Evolutionary conservation across 139 green algal genomes (phyloP).

Genomic region (Chlorella sp.): DNA sequence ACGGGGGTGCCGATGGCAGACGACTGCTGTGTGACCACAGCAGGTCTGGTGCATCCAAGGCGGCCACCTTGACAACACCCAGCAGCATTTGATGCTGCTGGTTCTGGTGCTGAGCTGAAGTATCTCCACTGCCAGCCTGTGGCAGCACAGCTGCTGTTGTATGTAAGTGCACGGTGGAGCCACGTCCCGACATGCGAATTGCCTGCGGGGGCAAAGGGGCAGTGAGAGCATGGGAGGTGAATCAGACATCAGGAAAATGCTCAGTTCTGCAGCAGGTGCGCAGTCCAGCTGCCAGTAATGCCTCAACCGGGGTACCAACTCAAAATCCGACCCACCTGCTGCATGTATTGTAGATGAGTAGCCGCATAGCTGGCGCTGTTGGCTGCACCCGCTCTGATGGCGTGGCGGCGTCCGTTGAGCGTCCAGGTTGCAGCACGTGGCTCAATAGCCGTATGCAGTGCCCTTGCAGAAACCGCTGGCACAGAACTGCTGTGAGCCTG

Average conservation of each 20-base stretch:
- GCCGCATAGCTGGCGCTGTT: neutral
- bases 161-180: neutral
- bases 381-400: neutral
- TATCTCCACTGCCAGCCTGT: neutral
- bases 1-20: neutral
- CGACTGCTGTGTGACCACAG: neutral
- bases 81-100: neutral
- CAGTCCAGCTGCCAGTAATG: no score
- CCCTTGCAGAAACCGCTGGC: neutral
- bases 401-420: neutral
- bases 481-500: constrained; percentile 2
- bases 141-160: neutral
- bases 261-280: no score
- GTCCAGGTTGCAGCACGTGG: neutral
- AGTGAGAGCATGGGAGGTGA: no score
- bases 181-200: no score
- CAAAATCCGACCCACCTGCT: neutral
- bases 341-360: neutral
- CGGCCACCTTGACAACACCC: constrained; percentile 23
- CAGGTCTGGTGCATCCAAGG: neutral
- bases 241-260: no score
- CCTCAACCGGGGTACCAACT: no score
- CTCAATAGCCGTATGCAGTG: neutral
- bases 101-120: neutral
- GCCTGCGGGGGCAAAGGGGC: neutral